Evolutionary conservation across 768 basidiomycete species (phyloP).

Genomic region (Amanita molliuscula): DNA sequence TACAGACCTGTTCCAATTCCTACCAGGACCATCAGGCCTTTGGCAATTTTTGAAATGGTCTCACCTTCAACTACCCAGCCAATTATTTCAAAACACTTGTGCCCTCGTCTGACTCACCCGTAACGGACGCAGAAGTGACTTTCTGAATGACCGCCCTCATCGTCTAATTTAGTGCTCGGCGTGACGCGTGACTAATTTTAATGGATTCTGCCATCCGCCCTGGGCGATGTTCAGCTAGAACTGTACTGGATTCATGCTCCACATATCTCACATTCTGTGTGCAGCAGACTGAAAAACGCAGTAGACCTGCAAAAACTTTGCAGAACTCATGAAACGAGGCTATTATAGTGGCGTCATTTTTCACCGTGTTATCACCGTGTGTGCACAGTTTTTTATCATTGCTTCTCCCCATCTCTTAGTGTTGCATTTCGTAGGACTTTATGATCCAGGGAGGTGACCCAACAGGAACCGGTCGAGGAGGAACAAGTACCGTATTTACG

Average conservation of each 20-base stretch:
- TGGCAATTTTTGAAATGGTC: conserved; percentile 71
- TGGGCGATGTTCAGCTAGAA: conserved; percentile 85
- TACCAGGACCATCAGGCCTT: conserved; percentile 83
- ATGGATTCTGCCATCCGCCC: conserved; percentile 56
- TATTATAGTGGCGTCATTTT: conserved; percentile 90
- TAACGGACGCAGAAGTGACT: conserved; percentile 77
- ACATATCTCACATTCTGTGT: conserved; percentile 8
- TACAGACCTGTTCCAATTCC: conserved; percentile 73
- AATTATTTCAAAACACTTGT: not conserved
- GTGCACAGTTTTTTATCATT: conserved; percentile 12
- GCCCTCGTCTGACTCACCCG: conserved; percentile 31
- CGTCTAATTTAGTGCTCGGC: not conserved
- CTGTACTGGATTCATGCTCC: conserved; percentile 92
- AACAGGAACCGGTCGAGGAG: conserved; percentile 90
- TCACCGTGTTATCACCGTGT: conserved; percentile 83
- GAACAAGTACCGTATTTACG: conserved; percentile 84
- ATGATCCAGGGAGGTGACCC: conserved; percentile 98
- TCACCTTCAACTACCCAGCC: conserved; percentile 59
- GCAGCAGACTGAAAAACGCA: conserved; percentile 12
- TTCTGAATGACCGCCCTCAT: conserved; percentile 88
- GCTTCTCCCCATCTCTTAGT: not conserved
- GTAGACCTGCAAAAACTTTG: conserved; percentile 94
- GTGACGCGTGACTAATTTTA: not conserved
- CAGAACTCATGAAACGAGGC: conserved; percentile 79
- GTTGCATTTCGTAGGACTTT: conserved; percentile 56